These are phyloP conservation scores for Calycina herbarum DNA, from an alignment of 2,329 filamentous ascomycete genomes.

Conservation along the genomic window DNA sequence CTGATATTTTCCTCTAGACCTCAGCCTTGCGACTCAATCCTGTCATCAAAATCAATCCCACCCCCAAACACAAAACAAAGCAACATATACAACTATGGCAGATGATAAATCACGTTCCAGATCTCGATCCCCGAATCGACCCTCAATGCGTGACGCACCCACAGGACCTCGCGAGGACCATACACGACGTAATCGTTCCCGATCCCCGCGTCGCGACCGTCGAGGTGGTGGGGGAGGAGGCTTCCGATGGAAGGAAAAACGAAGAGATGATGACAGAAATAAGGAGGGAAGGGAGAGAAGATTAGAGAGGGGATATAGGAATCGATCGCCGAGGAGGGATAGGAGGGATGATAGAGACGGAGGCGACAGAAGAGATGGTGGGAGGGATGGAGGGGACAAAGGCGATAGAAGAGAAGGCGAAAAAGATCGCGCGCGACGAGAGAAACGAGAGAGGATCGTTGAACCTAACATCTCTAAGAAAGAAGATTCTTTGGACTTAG, in stretches of 20 bases:
- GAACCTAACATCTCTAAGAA: conserved; percentile 7
- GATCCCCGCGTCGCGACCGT: conserved; percentile 38
- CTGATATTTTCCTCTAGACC: no score
- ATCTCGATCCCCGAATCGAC: conserved; percentile 30
- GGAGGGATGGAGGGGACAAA: not conserved
- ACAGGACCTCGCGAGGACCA: conserved; percentile 36
- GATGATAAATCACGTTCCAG: conserved; percentile 29
- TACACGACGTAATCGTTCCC: conserved; percentile 30
- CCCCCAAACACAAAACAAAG: not conserved
- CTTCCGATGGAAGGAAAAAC: conserved; percentile 60
- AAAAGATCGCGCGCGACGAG: conserved; percentile 32
- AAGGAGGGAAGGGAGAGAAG: conserved; percentile 46
- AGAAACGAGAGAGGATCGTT: conserved; percentile 8
- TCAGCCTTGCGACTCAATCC: not conserved
- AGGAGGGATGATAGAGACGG: not conserved
- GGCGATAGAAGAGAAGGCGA: conserved; percentile 30
- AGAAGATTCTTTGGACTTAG: conserved; percentile 36
- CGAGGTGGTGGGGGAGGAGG: conserved; percentile 44
- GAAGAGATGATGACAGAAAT: conserved; percentile 47
- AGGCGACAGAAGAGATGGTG: conserved; percentile 35
- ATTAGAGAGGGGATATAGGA: conserved; percentile 55
- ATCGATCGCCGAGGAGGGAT: conserved; percentile 39
- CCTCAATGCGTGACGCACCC: conserved; percentile 22
- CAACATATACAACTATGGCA: conserved; percentile 21
- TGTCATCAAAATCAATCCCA: not conserved